Evolutionary conservation across 2,329 filamentous ascomycete species (phyloP), one percentile per base, ranked within the genome.

Genomic region (Tolypocladium pustulatum): DNA sequence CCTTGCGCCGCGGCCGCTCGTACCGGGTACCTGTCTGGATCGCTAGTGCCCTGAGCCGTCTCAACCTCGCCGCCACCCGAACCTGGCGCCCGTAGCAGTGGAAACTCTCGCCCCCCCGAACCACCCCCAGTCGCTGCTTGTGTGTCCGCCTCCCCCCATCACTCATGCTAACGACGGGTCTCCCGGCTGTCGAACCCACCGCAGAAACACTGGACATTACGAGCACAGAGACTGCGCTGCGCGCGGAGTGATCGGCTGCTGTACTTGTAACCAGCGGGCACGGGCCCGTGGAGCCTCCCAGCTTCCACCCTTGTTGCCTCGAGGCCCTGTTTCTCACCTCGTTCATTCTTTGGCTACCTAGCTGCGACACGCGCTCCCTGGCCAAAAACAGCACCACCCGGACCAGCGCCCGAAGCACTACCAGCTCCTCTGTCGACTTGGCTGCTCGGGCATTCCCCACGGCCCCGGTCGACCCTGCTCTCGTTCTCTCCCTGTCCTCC

Each of bases 361-460:
- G 58, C 61, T 61, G 60, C 61, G 60, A 63, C 61, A 63, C 41
- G 37, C 52, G 55, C 27, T 46, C 40, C 57, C 59, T 37, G 30
- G 32, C 20, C 41, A 46, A 22, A 58, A 52, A 54, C 58, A 58
- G 56, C 60, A 25, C 46, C 27, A 46, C 15, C 41, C 54, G 41
- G 57, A 52, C 59, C 55, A 56, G 49, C 57, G 30, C 54, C 59
- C 20, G 53, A n/a, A 57, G 46, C 56, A 54, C 41, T 30, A 36
- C 20, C 49, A 53, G 49, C 30, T 36, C 32, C 20, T 38, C 46
- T 43, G 49, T 38, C 30, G 49, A 38, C 38, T 54, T 22, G 38
- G 43, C 40, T 38, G 22, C 55, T 55, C 17, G 58, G 55, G 41
- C 49, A 57, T 57, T 43, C 58, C 51, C 55, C 49, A 57, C 30